Evolutionary conservation across 148 eudicot genomes (phyloP), one percentile per base, ranked within the genome.

Genomic region (Pharnaceum exiguum): DNA sequence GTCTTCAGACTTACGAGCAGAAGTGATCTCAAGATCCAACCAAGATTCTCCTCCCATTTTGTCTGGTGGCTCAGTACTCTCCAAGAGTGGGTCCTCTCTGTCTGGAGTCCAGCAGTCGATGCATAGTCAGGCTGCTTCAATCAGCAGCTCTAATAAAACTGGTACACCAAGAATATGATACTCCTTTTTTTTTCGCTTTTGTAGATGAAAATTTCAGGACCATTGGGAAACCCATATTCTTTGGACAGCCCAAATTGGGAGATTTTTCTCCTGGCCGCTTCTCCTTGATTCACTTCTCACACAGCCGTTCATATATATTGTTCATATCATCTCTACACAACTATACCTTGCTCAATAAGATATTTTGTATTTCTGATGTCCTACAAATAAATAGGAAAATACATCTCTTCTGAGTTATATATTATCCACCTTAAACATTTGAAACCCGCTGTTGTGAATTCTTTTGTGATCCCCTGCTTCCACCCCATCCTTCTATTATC

Each of bases 1-100:
- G 3, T 88, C 96, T 16, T 81, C 96, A 13, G 94, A 91, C 48
- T 60, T 91, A 48, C 82, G 79, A 65, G 70, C 83, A 13, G 89
- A 85, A 32, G 32, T 60, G 27, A 59, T 48, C 39, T 69, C 88
- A 7, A 78, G 74, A 26, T 65, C 75, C 50, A 75, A 56, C 52
- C 80, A 73, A 69, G 93, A 87, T 12, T 31, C 73, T 24, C 46
- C 75, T 10, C 70, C 80, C 46, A 76, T 67, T 55, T 59, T 70
- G 59, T 55, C 87, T 49, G 79, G 80, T 71, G 96, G 83, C 24
- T 78, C 87, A 10, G 77, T 72, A 23, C 60, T 74, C 39, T 84
- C 95, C 21, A 79, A 47, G 55, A 75, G 70, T 55, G 83, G 77
- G 35, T 49, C 83, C 1, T 74, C 90, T 59, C 83, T 75, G 31